phyloP scores from a whole-genome alignment of 139 green algal species.

The Pycnococcus provasolii region DNA sequence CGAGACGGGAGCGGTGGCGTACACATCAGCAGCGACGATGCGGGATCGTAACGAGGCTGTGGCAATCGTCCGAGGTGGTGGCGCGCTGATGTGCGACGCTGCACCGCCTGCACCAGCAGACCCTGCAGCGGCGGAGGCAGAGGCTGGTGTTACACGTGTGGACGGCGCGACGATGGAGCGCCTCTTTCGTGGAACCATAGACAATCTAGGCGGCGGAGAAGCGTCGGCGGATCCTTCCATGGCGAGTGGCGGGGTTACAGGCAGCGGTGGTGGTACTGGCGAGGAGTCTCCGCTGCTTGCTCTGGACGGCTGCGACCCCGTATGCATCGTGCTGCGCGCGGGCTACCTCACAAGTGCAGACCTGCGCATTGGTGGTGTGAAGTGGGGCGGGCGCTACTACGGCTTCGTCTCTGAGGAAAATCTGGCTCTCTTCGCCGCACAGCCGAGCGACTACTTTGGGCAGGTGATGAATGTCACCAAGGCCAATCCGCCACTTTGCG shows the following conservation, averaged over 20 bases:
- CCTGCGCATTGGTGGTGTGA: not conserved
- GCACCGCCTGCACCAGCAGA: not conserved
- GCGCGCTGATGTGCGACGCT: not conserved
- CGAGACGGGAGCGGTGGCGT: not conserved
- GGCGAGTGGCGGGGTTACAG: not conserved
- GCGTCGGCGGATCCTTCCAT: not conserved
- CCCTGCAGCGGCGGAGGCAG: not conserved
- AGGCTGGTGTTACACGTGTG: not conserved
- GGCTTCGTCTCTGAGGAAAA: slow-evolving; percentile 27
- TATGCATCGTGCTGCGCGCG: slow-evolving; percentile 6
- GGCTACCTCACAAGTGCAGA: not conserved
- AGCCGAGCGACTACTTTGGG: slow-evolving; percentile 10
- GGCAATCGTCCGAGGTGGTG: not conserved
- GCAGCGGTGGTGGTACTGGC: too few relatives aligned
- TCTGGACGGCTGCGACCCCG: slow-evolving; percentile 15
- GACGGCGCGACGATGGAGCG: not conserved
- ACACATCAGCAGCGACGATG: not conserved
- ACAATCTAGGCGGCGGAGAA: not conserved
- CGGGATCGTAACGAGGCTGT: not conserved
- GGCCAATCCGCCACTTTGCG: not conserved
- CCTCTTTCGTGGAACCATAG: not conserved
- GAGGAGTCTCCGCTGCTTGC: not conserved
- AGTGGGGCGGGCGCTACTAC: slow-evolving; percentile 25
- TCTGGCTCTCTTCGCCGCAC: slow-evolving; percentile 23
- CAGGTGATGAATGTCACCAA: not conserved